These are phyloP conservation scores for Dichomitus squalens DNA, from an alignment of 1,284 basidiomycete species.

Conservation along the genomic window DNA sequence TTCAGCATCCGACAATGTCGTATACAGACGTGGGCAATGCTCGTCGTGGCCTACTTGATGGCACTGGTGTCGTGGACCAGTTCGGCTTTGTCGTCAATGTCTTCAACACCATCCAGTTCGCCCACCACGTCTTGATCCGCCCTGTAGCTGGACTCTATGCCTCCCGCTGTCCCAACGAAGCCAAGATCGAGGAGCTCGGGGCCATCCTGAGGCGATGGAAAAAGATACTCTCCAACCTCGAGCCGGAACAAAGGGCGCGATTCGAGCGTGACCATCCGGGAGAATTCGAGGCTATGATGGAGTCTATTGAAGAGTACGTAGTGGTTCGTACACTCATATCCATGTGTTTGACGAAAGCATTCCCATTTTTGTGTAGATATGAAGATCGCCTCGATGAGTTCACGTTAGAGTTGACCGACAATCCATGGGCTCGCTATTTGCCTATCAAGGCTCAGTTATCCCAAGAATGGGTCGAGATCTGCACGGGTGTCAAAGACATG, in stretches of 20 bases:
- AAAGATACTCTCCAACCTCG: background rate
- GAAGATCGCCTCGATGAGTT: background rate
- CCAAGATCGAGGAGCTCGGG: background rate
- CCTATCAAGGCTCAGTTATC: background rate
- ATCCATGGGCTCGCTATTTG: background rate
- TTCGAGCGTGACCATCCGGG: slow-evolving; percentile 25
- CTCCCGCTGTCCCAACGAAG: background rate
- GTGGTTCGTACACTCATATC: no score
- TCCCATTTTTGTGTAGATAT: background rate
- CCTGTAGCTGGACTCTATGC: background rate
- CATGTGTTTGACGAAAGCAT: no score
- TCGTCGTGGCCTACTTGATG: background rate
- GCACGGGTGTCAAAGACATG: background rate
- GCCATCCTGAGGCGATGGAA: background rate
- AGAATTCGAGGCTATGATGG: background rate
- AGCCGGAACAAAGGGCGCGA: background rate
- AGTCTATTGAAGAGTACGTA: background rate
- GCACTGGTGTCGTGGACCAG: background rate
- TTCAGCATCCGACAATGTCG: background rate
- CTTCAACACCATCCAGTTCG: background rate
- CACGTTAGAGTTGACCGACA: background rate
- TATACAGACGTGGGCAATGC: background rate
- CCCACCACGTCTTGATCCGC: background rate
- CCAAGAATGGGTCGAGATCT: background rate
- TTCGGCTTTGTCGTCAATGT: background rate